These are phyloP conservation scores for Pleurotus platypus DNA, from an alignment of 768 basidiomycete genomes.

Conservation along the genomic window DNA sequence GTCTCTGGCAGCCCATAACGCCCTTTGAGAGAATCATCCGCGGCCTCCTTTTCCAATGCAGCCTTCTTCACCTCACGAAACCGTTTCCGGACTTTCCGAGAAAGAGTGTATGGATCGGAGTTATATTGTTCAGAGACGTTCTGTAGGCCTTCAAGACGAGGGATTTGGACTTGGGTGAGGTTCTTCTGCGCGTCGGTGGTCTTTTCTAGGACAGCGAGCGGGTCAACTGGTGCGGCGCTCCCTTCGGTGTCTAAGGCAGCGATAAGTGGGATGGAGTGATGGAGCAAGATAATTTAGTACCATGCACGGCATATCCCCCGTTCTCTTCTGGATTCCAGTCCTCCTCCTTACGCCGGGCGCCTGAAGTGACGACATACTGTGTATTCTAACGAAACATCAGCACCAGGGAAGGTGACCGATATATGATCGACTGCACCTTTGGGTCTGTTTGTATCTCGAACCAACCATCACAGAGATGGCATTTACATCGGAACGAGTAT, in stretches of 20 bases:
- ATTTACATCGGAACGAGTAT: constrained; percentile 95
- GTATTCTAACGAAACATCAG: constrained; percentile 64
- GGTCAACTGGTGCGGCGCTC: constrained; percentile 63
- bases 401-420: not conserved
- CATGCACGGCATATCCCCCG: constrained; percentile 87
- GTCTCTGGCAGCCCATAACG: constrained; percentile 75
- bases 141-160: constrained; percentile 80
- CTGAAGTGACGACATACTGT: constrained; percentile 86
- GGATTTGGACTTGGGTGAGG: constrained; percentile 69
- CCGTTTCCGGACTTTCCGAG: constrained; percentile 66
- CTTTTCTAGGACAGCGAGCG: constrained; percentile 88
- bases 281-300: constrained; percentile 32
- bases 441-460: constrained; percentile 98
- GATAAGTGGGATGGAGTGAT: not conserved
- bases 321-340: constrained; percentile 98
- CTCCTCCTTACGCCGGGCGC: constrained; percentile 92
- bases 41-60: constrained; percentile 59
- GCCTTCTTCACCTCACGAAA: constrained; percentile 89
- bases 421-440: constrained; percentile 52
- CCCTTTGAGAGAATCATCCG: constrained; percentile 69
- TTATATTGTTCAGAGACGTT: constrained; percentile 74
- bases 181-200: constrained; percentile 73
- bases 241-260: constrained; percentile 63
- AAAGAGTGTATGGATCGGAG: constrained; percentile 83
- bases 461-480: constrained; percentile 94